phyloP scores from a whole-genome alignment of 352 stramenopile species.

The Phytophthora colocasiae region DNA sequence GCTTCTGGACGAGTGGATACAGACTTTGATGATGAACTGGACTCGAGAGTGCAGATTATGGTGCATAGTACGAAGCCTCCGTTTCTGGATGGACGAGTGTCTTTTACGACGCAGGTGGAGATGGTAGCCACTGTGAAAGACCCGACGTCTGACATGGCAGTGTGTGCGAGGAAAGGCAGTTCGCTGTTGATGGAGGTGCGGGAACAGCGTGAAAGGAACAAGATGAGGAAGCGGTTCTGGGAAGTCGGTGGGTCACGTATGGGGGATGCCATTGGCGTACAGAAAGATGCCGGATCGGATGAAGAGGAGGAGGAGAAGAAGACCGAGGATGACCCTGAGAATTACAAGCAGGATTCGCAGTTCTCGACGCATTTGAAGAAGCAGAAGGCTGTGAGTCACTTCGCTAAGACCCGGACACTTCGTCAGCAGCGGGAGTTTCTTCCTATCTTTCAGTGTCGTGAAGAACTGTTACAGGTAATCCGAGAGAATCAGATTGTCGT shows the following conservation, averaged over 20 bases:
- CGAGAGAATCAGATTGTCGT: conserved; percentile 99
- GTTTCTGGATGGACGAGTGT: conserved; percentile 95
- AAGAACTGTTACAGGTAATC: conserved; percentile 97
- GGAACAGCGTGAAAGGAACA: conserved; percentile 82
- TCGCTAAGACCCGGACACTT: conserved; percentile 96
- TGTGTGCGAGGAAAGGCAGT: conserved; percentile 94
- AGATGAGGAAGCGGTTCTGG: conserved; percentile 99
- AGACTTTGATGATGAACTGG: conserved; percentile 95
- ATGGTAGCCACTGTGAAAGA: conserved; percentile 97
- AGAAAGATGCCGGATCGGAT: conserved; percentile 61
- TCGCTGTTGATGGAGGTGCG: conserved; percentile 81
- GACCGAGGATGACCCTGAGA: conserved; percentile 65
- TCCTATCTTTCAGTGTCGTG: conserved; percentile 95
- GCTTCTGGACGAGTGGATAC: conserved; percentile 72
- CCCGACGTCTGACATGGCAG: conserved; percentile 95
- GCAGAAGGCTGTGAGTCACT: conserved; percentile 92
- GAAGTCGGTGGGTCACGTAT: conserved; percentile 97
- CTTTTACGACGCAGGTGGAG: conserved; percentile 96
- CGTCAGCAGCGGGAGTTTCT: conserved; percentile 96
- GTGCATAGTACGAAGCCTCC: conserved; percentile 98
- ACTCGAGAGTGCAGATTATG: conserved; percentile 95
- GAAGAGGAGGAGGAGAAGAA: conserved; percentile 64
- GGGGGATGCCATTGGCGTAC: conserved; percentile 96
- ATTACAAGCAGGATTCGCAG: conserved; percentile 96
- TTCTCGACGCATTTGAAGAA: conserved; percentile 96